These are phyloP conservation scores for Blastobotrys parvus DNA, from an alignment of 805 yeast genomes.

Conservation along the genomic window DNA sequence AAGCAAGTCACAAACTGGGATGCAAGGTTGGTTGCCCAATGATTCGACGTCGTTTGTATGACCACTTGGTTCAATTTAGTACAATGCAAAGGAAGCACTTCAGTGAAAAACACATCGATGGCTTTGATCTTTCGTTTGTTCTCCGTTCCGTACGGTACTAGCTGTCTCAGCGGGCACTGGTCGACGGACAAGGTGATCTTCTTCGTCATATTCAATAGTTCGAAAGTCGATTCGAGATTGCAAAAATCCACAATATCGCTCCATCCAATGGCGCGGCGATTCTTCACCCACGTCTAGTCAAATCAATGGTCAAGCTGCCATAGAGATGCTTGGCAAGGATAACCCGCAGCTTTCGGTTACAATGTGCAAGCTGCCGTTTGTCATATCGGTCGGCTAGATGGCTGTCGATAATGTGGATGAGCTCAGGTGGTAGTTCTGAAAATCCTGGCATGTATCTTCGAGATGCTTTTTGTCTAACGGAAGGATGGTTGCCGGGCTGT, in stretches of 20 bases:
- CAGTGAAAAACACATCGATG: neutral
- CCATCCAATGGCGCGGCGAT: neutral
- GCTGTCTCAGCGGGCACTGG: neutral
- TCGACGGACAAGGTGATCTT: neutral
- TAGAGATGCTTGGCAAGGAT: neutral
- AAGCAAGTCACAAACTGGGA: neutral
- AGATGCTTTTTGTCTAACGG: too few species aligned
- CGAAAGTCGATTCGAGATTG: too few species aligned
- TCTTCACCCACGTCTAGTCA: neutral
- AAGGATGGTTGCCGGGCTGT: too few species aligned
- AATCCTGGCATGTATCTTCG: neutral
- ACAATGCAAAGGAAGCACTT: neutral
- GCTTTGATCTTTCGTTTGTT: neutral
- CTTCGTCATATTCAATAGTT: too few species aligned
- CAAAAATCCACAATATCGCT: neutral
- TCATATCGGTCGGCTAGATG: neutral
- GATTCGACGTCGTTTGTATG: neutral
- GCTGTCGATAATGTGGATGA: neutral
- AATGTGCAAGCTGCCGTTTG: neutral
- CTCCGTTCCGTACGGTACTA: neutral
- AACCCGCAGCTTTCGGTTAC: neutral
- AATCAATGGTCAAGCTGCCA: neutral
- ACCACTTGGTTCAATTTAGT: neutral
- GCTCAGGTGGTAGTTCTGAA: neutral
- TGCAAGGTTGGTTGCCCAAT: too few species aligned